A percentile compares a stretch with the other conserved stretches of the same genome.
phyloP scores from a whole-genome alignment of 331 rosid species.

The Acacia pycnantha region DNA sequence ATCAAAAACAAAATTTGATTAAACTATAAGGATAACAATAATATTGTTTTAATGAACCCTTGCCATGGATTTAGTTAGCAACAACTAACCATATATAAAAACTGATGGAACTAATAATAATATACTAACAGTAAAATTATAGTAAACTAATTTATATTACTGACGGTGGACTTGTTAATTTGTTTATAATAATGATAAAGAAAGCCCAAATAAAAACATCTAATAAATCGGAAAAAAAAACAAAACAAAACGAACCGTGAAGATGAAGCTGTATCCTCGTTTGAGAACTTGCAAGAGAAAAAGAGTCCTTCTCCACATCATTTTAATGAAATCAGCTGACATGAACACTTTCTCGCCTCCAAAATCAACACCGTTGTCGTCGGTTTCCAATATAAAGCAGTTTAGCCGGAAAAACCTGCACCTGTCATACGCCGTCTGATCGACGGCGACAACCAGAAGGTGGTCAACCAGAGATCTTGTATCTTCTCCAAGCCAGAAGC shows the following conservation, averaged over 20 bases:
- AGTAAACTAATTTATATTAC: too few species aligned
- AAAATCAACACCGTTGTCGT: conserved; percentile 52
- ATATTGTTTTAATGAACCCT: too few species aligned
- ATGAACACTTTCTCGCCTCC: conserved; percentile 63
- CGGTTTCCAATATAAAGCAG: conserved; percentile 62
- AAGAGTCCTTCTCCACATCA: conserved; percentile 88
- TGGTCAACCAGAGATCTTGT: conserved; percentile 54
- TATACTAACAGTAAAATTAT: too few species aligned
- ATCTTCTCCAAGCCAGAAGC: conserved; percentile 81
- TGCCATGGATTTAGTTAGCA: too few species aligned
- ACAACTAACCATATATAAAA: too few species aligned
- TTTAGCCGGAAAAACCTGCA: conserved; percentile 60
- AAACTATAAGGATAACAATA: too few species aligned
- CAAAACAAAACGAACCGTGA: conserved; percentile 50
- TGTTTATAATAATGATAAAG: background rate
- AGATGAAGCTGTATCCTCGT: conserved; percentile 76
- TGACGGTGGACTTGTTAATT: background rate
- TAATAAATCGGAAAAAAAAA: background rate
- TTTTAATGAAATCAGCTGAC: conserved; percentile 69
- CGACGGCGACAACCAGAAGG: conserved; percentile 63
- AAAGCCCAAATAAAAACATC: background rate
- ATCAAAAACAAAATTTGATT: too few species aligned
- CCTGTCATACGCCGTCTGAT: conserved; percentile 60
- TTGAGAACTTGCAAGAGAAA: conserved; percentile 63
- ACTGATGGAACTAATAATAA: too few species aligned